Percentiles rank a stretch among this genome's conserved stretches.
Evolutionary conservation across 148 eudicot species (phyloP).

Genomic region (Fagopyrum esculentum): DNA sequence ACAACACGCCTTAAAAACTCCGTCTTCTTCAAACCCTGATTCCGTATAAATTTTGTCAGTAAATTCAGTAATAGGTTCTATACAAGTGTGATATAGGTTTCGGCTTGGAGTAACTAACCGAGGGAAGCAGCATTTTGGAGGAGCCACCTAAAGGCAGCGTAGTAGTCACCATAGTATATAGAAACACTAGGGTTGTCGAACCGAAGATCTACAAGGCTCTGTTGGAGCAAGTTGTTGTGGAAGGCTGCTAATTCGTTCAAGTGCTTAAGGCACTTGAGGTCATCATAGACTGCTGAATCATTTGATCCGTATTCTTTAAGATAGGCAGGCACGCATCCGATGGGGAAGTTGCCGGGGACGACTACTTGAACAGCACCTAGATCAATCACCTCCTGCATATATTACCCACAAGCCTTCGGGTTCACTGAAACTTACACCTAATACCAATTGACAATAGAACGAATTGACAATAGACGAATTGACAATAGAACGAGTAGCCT

Average conservation of each 20-base stretch:
- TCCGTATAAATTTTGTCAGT: background rate
- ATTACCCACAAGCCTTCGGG: too few species aligned
- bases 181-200: constrained; percentile 15
- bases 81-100: background rate
- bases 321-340: constrained; percentile 20
- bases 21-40: constrained; percentile 19
- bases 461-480: too few species aligned
- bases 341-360: constrained; percentile 27
- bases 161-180: constrained; percentile 25
- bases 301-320: background rate
- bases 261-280: constrained; percentile 13
- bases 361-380: constrained; percentile 18
- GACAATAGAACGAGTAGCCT: too few species aligned
- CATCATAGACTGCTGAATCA: constrained; percentile 15
- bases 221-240: constrained; percentile 20
- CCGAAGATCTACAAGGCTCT: constrained; percentile 19
- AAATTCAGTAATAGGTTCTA: background rate
- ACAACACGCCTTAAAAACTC: constrained; percentile 20
- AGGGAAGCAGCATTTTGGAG: constrained; percentile 17
- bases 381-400: constrained; percentile 25
- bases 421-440: too few species aligned
- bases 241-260: constrained; percentile 17
- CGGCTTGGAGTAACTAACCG: constrained; percentile 15
- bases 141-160: constrained; percentile 16
- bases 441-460: too few species aligned